Base-by-base conservation (phyloP, 345 rosid genomes). In the Bruguiera sexangula region DNA sequence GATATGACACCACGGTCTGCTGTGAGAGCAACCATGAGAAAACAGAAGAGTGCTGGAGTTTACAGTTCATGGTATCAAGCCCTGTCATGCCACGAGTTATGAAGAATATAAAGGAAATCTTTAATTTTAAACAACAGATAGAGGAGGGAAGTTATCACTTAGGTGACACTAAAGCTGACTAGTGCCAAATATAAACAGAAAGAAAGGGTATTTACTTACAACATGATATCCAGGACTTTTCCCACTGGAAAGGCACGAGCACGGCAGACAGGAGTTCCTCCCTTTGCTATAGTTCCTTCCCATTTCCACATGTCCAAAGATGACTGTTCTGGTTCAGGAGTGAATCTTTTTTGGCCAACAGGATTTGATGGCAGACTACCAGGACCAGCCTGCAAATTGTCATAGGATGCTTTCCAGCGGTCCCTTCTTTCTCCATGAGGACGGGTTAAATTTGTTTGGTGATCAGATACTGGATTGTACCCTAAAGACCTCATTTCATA, bases 211-310 rank as follows among this genome's bases (percentile, higher is more conserved):
- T 68, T 8, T 29, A 85, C 96, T 89, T 86, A 94, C 97, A 94
- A 68, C 89, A 89, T 73, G 62, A 89, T 74, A 78, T 89, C 96
- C 75, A 87, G 82, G 59, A 80, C 82, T 84, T 94, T 94, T 59
- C 97, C 98, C 65, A 94, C 98, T 7, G 97, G 97, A 78, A 91
- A 94, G 82, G 89, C 87, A 65, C 89, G 91, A 72, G 96, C 98
- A 75, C 80, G 91, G 73, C 98, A 94, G 65, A 94, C 85, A 10
- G 94, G 93, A 70, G 86, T 86, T 66, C 98, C 98, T 69, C 96
- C 97, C 83, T 94, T 91, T 26, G 97, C 98, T 65, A 94, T 83
- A 61, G 91, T 88, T 60, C 98, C 98, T 78, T 94, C 97, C 98
- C 98, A 94, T 83, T 93, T 91, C 98, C 98, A 93, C 75, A 90